Percentiles rank a stretch among this genome's conserved stretches.
Conservation (phyloP, 1,284 basidiomycete species). For the Omphalotus olearius region DNA sequence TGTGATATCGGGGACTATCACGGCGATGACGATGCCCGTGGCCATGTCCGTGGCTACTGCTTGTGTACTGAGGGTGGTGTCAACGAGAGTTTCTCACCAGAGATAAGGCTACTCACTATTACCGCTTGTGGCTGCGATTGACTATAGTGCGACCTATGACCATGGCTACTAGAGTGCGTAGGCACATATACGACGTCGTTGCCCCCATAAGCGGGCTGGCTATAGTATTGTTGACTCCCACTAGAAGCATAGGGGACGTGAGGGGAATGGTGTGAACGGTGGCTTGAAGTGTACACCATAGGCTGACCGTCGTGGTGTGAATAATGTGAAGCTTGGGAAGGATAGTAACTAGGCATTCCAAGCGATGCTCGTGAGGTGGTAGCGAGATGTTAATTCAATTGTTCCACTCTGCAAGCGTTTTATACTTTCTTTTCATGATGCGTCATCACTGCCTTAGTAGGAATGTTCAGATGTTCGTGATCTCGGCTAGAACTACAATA, state of each 20-base stretch:
- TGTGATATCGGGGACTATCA: constrained; percentile 20
- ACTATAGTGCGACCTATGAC: constrained; percentile 16
- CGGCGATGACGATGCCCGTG: constrained; percentile 13
- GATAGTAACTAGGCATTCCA: constrained; percentile 21
- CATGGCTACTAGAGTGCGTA: constrained; percentile 20
- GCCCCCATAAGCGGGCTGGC: constrained; percentile 21
- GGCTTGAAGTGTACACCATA: constrained; percentile 27
- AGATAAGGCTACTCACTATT: constrained; percentile 6
- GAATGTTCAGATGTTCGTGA: constrained; percentile 8
- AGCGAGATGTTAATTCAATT: not conserved
- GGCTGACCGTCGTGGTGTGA: constrained; percentile 21
- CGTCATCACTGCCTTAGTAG: not conserved
- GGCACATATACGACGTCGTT: constrained; percentile 23
- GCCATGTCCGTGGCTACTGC: not conserved
- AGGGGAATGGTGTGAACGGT: constrained; percentile 22
- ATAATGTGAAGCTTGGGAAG: constrained; percentile 18
- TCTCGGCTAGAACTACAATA: no score
- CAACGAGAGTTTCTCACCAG: constrained; percentile 1
- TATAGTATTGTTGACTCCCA: constrained; percentile 19
- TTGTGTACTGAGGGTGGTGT: not conserved
- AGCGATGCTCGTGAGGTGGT: not conserved
- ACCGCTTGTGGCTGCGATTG: constrained; percentile 16
- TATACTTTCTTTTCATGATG: constrained; percentile 9
- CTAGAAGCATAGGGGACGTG: constrained; percentile 17
- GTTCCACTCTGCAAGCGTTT: no score